Base-by-base conservation (phyloP, 768 basidiomycete genomes). In the Pholiota microspora region DNA sequence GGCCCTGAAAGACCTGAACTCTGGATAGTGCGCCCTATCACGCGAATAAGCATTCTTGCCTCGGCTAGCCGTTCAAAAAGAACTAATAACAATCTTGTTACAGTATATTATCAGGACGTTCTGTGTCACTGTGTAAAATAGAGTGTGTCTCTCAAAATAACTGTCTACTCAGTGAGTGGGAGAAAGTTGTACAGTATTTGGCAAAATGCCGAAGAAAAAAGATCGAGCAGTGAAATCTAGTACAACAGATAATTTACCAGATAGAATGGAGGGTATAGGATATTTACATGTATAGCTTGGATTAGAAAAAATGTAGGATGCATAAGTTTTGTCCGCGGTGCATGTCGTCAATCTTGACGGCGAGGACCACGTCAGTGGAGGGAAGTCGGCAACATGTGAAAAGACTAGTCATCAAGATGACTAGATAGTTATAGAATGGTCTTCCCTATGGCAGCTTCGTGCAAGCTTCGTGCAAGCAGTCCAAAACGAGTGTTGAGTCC, bases 21-120 rank as follows among this genome's bases (percentile, higher is more conserved):
- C 27, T 28, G 45, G n/a, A 51, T 40, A 54, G 49, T 53, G 53
- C 58, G 61, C 44, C 48, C 36, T 53, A 62, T 62, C 56, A 60
- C 61, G 54, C 61, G 49, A 58, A 49, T 45, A 46, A 51, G 27
- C 52, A 62, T 59, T 45, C 49, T 53, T 21, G 21, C 51, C n/a
- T 34, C n/a, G 45, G 16, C 27, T 38, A 31, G 31, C 29, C 6
- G 12, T 6, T 6, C 29, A 31, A 6, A 6, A 6, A 31, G 29
- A 31, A 31, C 29, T 12, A 31, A 6, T 31, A 6, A 31, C 7
- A 31, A 31, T 31, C 12, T 31, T 31, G n/a, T n/a, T n/a, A n/a
- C n/a, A n/a, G n/a, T n/a, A n/a, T n/a, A n/a, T n/a, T n/a, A n/a
- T n/a, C n/a, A n/a, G n/a, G n/a, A n/a, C n/a, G n/a, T n/a, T n/a